A percentile compares a stretch with the other conserved stretches of the same genome.
phyloP scores from a whole-genome alignment of 1,139 yeast species.

The Diutina scorzettiae region DNA sequence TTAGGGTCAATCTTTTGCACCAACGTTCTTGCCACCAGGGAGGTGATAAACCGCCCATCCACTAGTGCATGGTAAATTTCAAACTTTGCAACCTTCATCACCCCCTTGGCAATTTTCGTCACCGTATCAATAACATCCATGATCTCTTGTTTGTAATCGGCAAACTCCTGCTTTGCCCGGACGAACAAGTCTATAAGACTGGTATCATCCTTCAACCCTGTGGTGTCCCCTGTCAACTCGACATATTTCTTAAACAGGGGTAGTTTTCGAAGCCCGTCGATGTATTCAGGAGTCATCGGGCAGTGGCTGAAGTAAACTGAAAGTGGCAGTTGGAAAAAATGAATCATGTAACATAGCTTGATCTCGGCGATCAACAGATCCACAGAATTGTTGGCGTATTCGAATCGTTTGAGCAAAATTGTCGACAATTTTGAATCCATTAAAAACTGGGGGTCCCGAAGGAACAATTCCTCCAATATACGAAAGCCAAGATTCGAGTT shows the following conservation, averaged over 20 bases:
- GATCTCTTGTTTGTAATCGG: conserved; percentile 15
- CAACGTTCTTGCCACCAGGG: conserved; percentile 7
- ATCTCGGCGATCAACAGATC: conserved; percentile 43
- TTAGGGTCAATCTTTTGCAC: conserved; percentile 12
- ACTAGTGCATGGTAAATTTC: conserved; percentile 1
- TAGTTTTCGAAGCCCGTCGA: conserved; percentile 27
- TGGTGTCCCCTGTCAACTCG: conserved; percentile 11
- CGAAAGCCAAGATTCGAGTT: conserved; percentile 28
- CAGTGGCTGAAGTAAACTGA: conserved; percentile 15
- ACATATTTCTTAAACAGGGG: conserved; percentile 33
- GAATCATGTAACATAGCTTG: conserved; percentile 56
- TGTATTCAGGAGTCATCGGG: conserved; percentile 13
- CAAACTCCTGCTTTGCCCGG: conserved; percentile 13
- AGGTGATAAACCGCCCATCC: background rate
- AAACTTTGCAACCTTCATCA: background rate
- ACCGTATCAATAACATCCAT: conserved; percentile 15
- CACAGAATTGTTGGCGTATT: conserved; percentile 34
- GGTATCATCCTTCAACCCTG: conserved; percentile 12
- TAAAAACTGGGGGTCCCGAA: conserved; percentile 15
- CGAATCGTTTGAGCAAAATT: conserved; percentile 24
- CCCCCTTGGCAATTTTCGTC: background rate
- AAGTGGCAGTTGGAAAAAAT: conserved; percentile 60
- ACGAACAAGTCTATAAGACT: conserved; percentile 13
- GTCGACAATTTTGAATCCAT: conserved; percentile 20
- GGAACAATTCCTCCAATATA: conserved; percentile 24